Percentiles rank a stretch among this genome's conserved stretches.
These are phyloP conservation scores for Monosporascus sp. DNA, from an alignment of 2,329 filamentous ascomycete species.

Conservation along the genomic window DNA sequence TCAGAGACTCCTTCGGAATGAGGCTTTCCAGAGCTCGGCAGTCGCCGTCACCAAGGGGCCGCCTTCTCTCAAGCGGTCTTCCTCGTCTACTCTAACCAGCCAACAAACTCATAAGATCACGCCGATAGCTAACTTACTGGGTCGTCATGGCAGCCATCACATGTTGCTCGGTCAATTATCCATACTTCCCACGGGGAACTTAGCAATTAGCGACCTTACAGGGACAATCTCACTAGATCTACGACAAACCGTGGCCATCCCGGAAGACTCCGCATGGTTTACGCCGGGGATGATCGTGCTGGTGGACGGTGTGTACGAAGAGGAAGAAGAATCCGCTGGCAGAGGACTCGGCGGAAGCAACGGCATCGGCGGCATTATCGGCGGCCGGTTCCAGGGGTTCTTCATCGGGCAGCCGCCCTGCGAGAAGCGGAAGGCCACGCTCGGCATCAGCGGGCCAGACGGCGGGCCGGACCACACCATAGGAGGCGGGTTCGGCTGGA, in stretches of 20 bases:
- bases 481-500: slow-evolving; percentile 88
- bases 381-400: slow-evolving; percentile 86
- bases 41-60: slow-evolving; percentile 55
- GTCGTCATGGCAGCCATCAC: slow-evolving; percentile 77
- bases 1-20: slow-evolving; percentile 85
- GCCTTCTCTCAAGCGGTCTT: slow-evolving; percentile 51
- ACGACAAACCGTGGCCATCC: slow-evolving; percentile 72
- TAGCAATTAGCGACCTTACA: slow-evolving; percentile 80
- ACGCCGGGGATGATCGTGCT: slow-evolving; percentile 93
- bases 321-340: slow-evolving; percentile 70
- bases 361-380: slow-evolving; percentile 83
- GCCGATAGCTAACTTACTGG: slow-evolving; percentile 69
- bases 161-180: slow-evolving; percentile 81
- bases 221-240: slow-evolving; percentile 84
- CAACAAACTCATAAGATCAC: slow-evolving; percentile 81
- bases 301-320: slow-evolving; percentile 93
- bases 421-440: slow-evolving; percentile 72
- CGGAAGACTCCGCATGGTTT: slow-evolving; percentile 85
- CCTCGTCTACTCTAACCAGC: slow-evolving; percentile 44
- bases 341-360: slow-evolving; percentile 68
- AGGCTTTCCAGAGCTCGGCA: slow-evolving; percentile 81
- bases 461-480: slow-evolving; percentile 56
- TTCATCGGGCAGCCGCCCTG: slow-evolving; percentile 89
- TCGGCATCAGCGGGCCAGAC: slow-evolving; percentile 62
- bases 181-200: slow-evolving; percentile 71